A percentile compares a stretch with the other conserved stretches of the same genome.
These are phyloP conservation scores for Nannizziopsis barbatae DNA, from an alignment of 2,329 filamentous ascomycete genomes.

Conservation along the genomic window DNA sequence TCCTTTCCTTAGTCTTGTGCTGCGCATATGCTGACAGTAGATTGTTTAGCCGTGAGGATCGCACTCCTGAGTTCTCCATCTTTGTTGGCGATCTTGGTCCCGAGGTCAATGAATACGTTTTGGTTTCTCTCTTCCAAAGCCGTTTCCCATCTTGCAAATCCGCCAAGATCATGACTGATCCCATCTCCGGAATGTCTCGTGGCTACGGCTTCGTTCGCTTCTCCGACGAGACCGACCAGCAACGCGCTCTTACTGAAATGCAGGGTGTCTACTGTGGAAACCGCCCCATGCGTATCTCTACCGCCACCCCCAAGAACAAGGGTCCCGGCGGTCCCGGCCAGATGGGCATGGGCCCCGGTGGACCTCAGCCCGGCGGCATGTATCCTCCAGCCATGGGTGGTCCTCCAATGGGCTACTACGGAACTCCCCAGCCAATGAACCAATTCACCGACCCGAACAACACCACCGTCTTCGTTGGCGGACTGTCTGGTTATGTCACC, in stretches of 20 bases:
- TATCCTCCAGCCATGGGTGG: slow-evolving; percentile 54
- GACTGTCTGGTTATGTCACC: slow-evolving; percentile 92
- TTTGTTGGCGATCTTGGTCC: slow-evolving; percentile 96
- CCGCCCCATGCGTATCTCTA: slow-evolving; percentile 95
- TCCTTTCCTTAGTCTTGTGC: not conserved
- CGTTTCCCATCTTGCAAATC: slow-evolving; percentile 97
- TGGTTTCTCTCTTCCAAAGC: slow-evolving; percentile 92
- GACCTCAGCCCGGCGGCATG: slow-evolving; percentile 45
- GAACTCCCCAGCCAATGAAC: slow-evolving; percentile 77
- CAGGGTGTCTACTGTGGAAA: slow-evolving; percentile 99
- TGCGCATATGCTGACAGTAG: slow-evolving; percentile 6
- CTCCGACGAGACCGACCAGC: slow-evolving; percentile 88
- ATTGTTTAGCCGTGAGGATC: slow-evolving; percentile 62
- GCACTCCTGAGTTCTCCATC: slow-evolving; percentile 90
- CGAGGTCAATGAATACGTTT: slow-evolving; percentile 95
- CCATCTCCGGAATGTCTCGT: slow-evolving; percentile 92
- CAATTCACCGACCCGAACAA: slow-evolving; percentile 99
- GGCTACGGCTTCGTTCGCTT: slow-evolving; percentile 98
- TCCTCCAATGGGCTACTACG: slow-evolving; percentile 55
- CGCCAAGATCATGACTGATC: slow-evolving; percentile 99
- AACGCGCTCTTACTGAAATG: slow-evolving; percentile 93
- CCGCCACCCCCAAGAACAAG: slow-evolving; percentile 90
- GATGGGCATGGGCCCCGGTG: slow-evolving; percentile 39
- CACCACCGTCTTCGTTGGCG: slow-evolving; percentile 96
- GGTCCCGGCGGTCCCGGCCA: slow-evolving; percentile 42